Evolutionary conservation across 768 basidiomycete species (phyloP).

Genomic region (Chalciporus pseudorubinellus): DNA sequence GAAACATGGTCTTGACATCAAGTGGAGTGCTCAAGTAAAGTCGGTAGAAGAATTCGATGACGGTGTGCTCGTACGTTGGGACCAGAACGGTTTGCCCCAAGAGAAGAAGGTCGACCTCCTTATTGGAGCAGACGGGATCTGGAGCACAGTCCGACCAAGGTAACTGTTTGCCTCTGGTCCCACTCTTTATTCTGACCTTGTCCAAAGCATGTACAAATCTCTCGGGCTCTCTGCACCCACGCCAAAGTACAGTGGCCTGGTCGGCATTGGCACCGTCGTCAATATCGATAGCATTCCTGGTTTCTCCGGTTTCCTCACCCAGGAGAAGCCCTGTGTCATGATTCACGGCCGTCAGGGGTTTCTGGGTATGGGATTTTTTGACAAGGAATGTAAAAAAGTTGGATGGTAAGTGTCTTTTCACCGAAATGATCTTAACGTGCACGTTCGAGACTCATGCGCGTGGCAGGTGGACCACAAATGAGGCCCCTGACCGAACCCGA

Average conservation of each 20-base stretch:
- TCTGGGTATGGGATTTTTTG: conserved; percentile 27
- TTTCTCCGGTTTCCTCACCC: conserved; percentile 15
- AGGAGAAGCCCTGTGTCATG: conserved; percentile 29
- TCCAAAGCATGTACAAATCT: conserved; percentile 21
- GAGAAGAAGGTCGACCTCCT: conserved; percentile 30
- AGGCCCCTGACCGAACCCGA: conserved; percentile 24
- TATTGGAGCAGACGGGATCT: conserved; percentile 32
- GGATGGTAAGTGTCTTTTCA: conserved; percentile 21
- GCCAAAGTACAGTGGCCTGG: conserved; percentile 30
- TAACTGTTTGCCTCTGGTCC: neutral
- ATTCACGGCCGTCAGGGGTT: conserved; percentile 27
- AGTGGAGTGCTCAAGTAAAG: conserved; percentile 24
- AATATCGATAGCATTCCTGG: conserved; percentile 20
- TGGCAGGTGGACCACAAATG: conserved; percentile 30
- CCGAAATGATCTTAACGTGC: too few species aligned
- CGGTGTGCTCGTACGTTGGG: conserved; percentile 28
- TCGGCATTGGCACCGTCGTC: conserved; percentile 22
- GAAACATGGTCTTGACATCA: conserved; percentile 14
- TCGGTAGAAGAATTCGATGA: conserved; percentile 24
- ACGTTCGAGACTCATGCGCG: neutral
- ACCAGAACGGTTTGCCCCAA: conserved; percentile 15
- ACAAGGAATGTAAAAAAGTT: conserved; percentile 23
- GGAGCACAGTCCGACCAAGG: conserved; percentile 29
- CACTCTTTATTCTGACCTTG: neutral
- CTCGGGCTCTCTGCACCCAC: conserved; percentile 18